Evolutionary conservation across 2,329 filamentous ascomycete genomes (phyloP).

Genomic region (Pezicula rhizophila): DNA sequence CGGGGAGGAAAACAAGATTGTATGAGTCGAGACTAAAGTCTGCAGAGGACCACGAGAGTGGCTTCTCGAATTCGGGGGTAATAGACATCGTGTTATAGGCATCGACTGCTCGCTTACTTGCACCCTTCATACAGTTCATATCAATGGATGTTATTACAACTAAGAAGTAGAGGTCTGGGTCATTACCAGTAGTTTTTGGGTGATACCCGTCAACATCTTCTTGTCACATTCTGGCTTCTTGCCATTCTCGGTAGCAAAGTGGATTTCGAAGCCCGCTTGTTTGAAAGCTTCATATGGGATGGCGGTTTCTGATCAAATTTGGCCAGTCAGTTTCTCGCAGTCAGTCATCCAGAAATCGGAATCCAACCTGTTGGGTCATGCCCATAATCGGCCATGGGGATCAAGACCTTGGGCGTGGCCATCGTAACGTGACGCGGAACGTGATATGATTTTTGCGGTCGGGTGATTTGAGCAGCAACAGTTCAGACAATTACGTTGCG

Average conservation of each 20-base stretch:
- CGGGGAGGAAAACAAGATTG: conserved; percentile 44
- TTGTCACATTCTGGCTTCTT: conserved; percentile 41
- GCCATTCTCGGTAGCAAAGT: conserved; percentile 45
- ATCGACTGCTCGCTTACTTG: conserved; percentile 33
- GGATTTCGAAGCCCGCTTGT: conserved; percentile 39
- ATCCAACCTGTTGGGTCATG: conserved; percentile 46
- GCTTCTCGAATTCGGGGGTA: conserved; percentile 35
- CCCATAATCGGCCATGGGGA: conserved; percentile 49
- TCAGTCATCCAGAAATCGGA: not conserved
- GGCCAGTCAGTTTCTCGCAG: not conserved
- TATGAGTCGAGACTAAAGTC: conserved; percentile 39
- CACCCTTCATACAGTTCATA: conserved; percentile 53
- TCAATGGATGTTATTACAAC: conserved; percentile 22
- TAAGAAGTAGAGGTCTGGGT: not conserved
- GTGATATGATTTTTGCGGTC: not conserved
- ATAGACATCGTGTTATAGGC: conserved; percentile 38
- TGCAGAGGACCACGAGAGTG: conserved; percentile 38
- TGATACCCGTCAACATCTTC: conserved; percentile 42
- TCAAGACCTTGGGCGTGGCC: conserved; percentile 32
- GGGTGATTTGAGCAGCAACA: not conserved
- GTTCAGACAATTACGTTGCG: no score
- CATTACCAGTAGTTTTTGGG: conserved; percentile 42
- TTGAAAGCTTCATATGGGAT: conserved; percentile 43
- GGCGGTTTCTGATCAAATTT: conserved; percentile 37
- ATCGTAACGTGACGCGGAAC: conserved; percentile 4